Percentiles rank a stretch among this genome's conserved stretches.
Conservation (phyloP, 2,329 filamentous ascomycete genomes). For the Colletotrichum sp. region DNA sequence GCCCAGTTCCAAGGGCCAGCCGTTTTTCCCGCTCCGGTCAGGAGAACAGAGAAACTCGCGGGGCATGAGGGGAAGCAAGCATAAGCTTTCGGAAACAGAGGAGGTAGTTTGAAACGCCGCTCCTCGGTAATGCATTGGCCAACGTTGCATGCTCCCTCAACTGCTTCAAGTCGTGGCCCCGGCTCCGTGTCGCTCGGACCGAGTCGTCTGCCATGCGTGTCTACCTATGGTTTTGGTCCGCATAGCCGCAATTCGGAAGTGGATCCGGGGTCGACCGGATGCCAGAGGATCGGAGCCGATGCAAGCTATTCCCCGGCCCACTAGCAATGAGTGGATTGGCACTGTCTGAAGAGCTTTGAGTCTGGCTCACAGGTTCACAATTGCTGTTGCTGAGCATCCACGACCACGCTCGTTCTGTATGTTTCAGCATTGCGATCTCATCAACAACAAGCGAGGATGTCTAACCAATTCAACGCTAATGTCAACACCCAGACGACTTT, state of each 20-base stretch:
- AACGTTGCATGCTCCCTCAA: neutral
- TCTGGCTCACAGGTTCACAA: neutral
- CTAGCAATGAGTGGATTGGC: neutral
- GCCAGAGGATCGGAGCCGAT: neutral
- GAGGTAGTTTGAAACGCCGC: neutral
- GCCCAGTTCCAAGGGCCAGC: neutral
- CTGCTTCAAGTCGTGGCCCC: neutral
- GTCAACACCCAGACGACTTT: neutral
- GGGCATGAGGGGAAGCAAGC: neutral
- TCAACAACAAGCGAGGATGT: neutral
- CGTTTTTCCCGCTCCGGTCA: neutral
- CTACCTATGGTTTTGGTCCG: neutral
- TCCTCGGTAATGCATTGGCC: neutral
- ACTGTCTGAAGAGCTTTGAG: neutral
- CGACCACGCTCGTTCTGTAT: neutral
- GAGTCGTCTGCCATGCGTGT: neutral
- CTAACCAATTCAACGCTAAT: neutral
- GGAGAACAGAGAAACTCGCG: neutral
- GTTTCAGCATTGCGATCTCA: neutral
- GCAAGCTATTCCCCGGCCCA: neutral
- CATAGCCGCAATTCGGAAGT: neutral
- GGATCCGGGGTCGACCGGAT: neutral
- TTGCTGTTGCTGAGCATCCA: neutral
- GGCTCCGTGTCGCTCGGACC: neutral
- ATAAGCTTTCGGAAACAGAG: constrained; percentile 10